Base-by-base conservation (phyloP, 805 yeast genomes). In the Hanseniaspora thailandica region DNA sequence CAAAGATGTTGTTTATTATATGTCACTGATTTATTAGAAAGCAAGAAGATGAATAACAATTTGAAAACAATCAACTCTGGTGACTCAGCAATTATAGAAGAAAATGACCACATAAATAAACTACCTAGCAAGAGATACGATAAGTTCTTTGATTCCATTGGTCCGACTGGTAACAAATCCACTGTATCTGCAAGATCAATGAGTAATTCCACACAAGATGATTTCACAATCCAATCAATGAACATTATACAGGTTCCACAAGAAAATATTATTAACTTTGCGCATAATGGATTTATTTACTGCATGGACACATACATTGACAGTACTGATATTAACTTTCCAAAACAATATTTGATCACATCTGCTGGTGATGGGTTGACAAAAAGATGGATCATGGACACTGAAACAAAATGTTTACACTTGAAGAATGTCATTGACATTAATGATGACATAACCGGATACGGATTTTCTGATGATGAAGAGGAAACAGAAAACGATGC, bases 351-450 rank as follows among this genome's bases (percentile, higher is more conserved):
- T 9, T 62, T 84, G 7, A 66, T 82, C 4, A 73, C 85, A 2
- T 90, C 94, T 26, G 95, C 96, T 48, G 97, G 97, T 45, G 97
- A 93, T 67, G 97, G 97, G 0, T 60, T 76, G 8, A 77, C 84
- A n/a, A 86, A 86, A 60, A 64, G 87, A 12, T 90, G 97, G 97
- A 76, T 78, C 0, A 60, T 80, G 26, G 43, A 57, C 5, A 57
- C 60, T 5, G 57, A 57, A 1, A 57, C 58, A 1, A 26, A 25
- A 15, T 7, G 5, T 53, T 57, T 35, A 57, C 39, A 52, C 59
- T 53, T 22, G 57, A 45, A 55, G 34, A 40, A 19, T 12, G 31
- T 50, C 10, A 60, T 35, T 59, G 49, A 20, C 63, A 62, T 45
- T 20, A 30, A 20, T 22, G 20, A 23, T 28, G 45, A 23, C 40